A percentile compares a stretch with the other conserved stretches of the same genome.
These are phyloP conservation scores for Alternaria atra DNA, from an alignment of 2,329 filamentous ascomycete species.

Conservation along the genomic window DNA sequence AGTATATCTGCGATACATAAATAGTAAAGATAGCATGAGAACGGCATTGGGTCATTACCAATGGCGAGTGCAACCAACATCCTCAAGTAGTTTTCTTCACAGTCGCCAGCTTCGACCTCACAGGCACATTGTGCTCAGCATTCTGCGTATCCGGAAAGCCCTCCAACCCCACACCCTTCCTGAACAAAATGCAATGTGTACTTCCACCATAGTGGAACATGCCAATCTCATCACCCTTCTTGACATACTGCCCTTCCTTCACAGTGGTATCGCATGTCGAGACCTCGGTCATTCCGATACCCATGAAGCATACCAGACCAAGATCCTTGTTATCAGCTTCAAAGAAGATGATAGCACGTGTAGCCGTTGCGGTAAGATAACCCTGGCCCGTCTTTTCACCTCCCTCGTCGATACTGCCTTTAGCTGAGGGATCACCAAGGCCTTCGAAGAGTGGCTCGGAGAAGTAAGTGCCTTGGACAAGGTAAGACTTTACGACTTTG, in stretches of 20 bases:
- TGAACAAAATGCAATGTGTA: constrained; percentile 74
- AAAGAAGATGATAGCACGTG: constrained; percentile 74
- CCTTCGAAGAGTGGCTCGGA: constrained; percentile 66
- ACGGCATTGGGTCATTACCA: no score
- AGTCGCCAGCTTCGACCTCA: constrained; percentile 48
- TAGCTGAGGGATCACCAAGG: constrained; percentile 51
- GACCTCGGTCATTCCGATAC: constrained; percentile 80
- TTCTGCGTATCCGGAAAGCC: constrained; percentile 36
- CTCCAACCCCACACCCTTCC: constrained; percentile 61
- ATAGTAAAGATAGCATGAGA: no score
- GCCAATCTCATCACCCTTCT: constrained; percentile 75
- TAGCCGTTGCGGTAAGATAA: constrained; percentile 73
- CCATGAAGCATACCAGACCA: constrained; percentile 74
- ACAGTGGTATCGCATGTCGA: constrained; percentile 77
- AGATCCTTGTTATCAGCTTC: constrained; percentile 73
- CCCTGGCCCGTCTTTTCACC: constrained; percentile 66
- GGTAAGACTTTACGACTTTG: constrained; percentile 65
- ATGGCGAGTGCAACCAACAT: background rate
- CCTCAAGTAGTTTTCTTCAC: constrained; percentile 30
- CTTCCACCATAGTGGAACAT: constrained; percentile 86
- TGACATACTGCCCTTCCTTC: constrained; percentile 69
- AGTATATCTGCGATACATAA: no score
- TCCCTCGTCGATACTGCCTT: constrained; percentile 45
- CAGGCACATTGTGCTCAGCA: constrained; percentile 48
- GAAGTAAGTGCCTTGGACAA: constrained; percentile 73